Base-by-base conservation (phyloP, 371 early-diverging fungal species). In the Apophysomyces elegans region DNA sequence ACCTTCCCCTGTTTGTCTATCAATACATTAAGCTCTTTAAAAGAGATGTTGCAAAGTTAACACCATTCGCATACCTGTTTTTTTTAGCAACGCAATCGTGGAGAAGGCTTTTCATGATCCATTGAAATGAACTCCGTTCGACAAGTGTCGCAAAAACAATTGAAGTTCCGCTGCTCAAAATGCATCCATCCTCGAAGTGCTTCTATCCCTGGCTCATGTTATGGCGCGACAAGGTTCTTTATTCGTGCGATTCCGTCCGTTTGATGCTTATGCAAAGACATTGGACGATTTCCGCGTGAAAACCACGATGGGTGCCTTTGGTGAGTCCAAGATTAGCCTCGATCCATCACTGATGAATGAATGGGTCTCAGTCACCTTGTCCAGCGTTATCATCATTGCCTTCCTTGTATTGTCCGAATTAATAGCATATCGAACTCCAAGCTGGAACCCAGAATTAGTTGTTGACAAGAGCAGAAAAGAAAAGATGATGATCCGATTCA, bases 211-310 rank as follows among this genome's bases (percentile, higher is more conserved):
- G 41, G 5, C 41, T 41, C 4, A 50, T 18, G 7, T 26, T 63
- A 76, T 76, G 76, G 71, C 76, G 54, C 65, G 61, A 62, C 73
- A 78, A 69, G 79, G 79, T 37, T 74, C 77, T 5, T 47, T 81
- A 37, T 73, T 79, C 67, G 71, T 76, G 44, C 74, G 85, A 59
- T 77, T 91, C 57, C 80, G 85, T 45, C 81, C 84, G 66, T 91
- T 95, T 65, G 99, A 98, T 72, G 95, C 94, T 11, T 98, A 96
- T 71, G 98, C 98, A 16, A 98, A 98, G 71, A 95, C 98, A 2
- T 81, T 96, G 35, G 99, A 98, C 65, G 97, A 98, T 75, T 96
- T 98, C 76, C 88, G 93, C 59, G 84, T 95, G 39, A 92, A 93
- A 76, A 97, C 98, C 12, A 81, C 84, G 21, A 79, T 93, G 1